These are phyloP conservation scores for Paracoccidioides brasiliensis DNA, from an alignment of 2,329 filamentous ascomycete genomes.

Conservation along the genomic window DNA sequence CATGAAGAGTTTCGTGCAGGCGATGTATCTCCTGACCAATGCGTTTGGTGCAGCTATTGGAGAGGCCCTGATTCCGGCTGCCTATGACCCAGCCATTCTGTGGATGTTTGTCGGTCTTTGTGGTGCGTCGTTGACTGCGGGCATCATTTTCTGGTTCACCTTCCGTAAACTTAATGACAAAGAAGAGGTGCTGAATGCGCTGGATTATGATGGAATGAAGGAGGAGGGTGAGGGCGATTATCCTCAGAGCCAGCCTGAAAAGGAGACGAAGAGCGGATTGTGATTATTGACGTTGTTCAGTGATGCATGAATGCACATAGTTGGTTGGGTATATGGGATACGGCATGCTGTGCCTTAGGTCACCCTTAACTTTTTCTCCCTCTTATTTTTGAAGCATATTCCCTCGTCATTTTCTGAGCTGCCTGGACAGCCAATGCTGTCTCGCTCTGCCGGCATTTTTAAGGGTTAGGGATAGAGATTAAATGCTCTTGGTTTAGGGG, in stretches of 20 bases:
- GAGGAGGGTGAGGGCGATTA: neutral
- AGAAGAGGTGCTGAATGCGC: slow-evolving; percentile 39
- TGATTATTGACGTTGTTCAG: too few relatives aligned
- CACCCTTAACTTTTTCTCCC: too few relatives aligned
- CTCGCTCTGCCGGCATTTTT: too few relatives aligned
- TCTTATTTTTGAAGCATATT: too few relatives aligned
- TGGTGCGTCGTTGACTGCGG: slow-evolving; percentile 35
- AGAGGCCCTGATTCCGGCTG: slow-evolving; percentile 47
- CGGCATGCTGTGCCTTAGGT: too few relatives aligned
- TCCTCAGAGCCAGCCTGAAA: neutral
- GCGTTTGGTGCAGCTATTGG: slow-evolving; percentile 47
- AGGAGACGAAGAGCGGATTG: neutral
- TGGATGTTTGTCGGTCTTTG: slow-evolving; percentile 55
- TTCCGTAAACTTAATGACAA: slow-evolving; percentile 38
- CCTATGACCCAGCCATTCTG: slow-evolving; percentile 50
- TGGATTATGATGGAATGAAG: slow-evolving; percentile 26
- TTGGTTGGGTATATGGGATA: too few relatives aligned
- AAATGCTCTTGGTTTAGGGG: too few relatives aligned
- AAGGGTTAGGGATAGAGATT: too few relatives aligned
- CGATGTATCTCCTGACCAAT: slow-evolving; percentile 45
- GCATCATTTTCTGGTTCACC: slow-evolving; percentile 41
- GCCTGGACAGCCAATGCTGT: too few relatives aligned
- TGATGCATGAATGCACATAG: too few relatives aligned
- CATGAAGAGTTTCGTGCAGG: slow-evolving; percentile 52
- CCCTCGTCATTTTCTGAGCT: too few relatives aligned